Base-by-base conservation (phyloP, 2,329 filamentous ascomycete genomes). In the Proliferodiscus dingleyae region DNA sequence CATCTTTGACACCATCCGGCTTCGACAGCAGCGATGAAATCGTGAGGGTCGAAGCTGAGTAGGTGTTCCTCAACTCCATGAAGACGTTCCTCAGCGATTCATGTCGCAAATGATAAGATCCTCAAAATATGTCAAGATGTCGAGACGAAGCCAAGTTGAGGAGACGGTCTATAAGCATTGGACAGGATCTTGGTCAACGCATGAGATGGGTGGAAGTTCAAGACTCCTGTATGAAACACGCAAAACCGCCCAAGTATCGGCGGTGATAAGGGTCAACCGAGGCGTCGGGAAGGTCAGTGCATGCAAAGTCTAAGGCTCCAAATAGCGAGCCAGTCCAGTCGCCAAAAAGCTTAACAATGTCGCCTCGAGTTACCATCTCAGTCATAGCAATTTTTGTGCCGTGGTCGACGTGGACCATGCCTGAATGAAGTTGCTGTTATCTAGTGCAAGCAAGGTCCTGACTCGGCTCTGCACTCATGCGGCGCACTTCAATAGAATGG, bases 11-110 rank as follows among this genome's bases (percentile, higher is more conserved):
- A 24, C 37, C 47, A 38, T 51, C 40, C 0, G 58, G 59, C 36
- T 43, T 42, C 6, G 52, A 38, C 22, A 62, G 52, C 2, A 61
- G 43, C 7, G 61, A 59, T 18, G 52, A 46, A 6, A 53, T 55
- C 1, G 55, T 60, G 9, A 58, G 56, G 10, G 51, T 56, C 15
- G 58, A 59, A 4, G 47, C 52, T 3, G 54, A 49, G 37, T 56
- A 58, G 3, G 40, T 45, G 43, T 53, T 55, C 51, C 53, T 57
- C 38, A 36, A 44, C 33, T 39, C 32, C 15, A 29, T 32, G 29
- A 30, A 23, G 15, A 43, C 8, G 21, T 36, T 16, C 21, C 44
- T 41, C 22, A 43, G 40, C 22, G 43, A 26, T 9, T 19, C 32
- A 10, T 34, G 5, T 10, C 16, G 13, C 11, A 15, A 18, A 9